A percentile compares a stretch with the other conserved stretches of the same genome.
Conservation (phyloP, 331 rosid species). For the Pyracantha coccinea region DNA sequence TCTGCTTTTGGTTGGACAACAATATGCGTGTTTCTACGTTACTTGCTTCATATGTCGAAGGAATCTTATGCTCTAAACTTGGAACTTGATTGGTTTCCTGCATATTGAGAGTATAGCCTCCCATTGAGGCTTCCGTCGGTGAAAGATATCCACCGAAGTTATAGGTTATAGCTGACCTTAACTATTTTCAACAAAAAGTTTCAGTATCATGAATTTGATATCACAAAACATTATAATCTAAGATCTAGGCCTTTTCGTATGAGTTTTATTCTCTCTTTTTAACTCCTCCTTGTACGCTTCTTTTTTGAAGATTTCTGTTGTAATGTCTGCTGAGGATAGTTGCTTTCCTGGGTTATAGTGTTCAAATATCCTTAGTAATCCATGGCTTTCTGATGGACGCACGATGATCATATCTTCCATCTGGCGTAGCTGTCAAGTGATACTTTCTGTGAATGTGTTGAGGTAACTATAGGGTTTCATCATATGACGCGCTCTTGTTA, state of each 20-base stretch:
- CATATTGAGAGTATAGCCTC: too few species aligned
- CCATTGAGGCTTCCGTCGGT: too few species aligned
- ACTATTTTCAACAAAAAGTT: background rate
- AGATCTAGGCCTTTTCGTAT: background rate
- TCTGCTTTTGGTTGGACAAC: too few species aligned
- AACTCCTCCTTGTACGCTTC: background rate
- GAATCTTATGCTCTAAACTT: too few species aligned
- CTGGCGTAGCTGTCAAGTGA: conserved; percentile 69
- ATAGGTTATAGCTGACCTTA: too few species aligned
- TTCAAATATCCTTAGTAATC: conserved; percentile 37
- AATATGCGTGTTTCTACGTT: too few species aligned
- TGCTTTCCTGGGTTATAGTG: conserved; percentile 88
- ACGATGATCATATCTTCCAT: conserved; percentile 59
- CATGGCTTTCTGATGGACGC: conserved; percentile 91
- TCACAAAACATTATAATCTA: background rate
- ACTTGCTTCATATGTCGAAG: too few species aligned
- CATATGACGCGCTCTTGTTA: background rate
- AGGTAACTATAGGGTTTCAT: conserved; percentile 32
- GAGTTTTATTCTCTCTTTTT: background rate
- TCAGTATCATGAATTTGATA: background rate
- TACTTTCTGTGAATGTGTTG: conserved; percentile 70
- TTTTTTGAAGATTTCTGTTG: conserved; percentile 58
- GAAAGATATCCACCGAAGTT: too few species aligned
- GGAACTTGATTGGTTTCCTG: too few species aligned
- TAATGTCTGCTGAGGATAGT: conserved; percentile 59